Evolutionary conservation across 116 monocot genomes (phyloP), one percentile per base, ranked within the genome.

Genomic region (Trichopus zeylanicus): DNA sequence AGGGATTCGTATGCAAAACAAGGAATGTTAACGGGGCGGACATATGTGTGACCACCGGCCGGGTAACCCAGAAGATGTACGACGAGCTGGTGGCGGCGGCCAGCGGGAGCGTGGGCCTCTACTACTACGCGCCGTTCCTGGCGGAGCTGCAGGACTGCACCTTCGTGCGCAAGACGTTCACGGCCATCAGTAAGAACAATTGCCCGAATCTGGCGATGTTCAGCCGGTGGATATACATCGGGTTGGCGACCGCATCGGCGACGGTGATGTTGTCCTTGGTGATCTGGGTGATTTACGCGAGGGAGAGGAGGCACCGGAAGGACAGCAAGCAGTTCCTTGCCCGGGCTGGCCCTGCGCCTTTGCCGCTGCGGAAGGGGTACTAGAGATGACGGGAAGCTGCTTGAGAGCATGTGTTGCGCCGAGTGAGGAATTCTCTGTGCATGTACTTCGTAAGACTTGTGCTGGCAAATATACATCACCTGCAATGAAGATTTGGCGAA

Each of bases 221-320:
- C 63, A 84, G 76, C 55, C 61, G 64, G 23, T 83, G 67, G 83
- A 70, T 90, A 16, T 95, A 84, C 47, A 31, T 73, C 0, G 94
- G 94, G 22, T 62, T 95, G 25, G 70, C 70, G 0, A 66, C 86
- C 66, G 94, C 90, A 26, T 89, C 94, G 0, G 63, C 73, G 16
- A 80, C 94, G 1, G 90, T 95, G 24, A 78, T 95, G 94, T 31
- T 89, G 30, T 95, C 94, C 4, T 58, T 90, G 26, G 39, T 95
- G 42, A 89, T 95, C 51, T 95, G 94, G 94, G 80, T 95, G 20
- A 53, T 95, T 33, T 95, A 89, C 59, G 90, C 83, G 1, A 70
- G 83, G 53, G 94, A 95, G 70, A 73, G 90, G 67, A 31, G 78
- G 28, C 94, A 89, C 46, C 77, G 86, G 23, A 63, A 55, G 56